phyloP scores from a whole-genome alignment of 2,329 filamentous ascomycete species.

The Exophiala xenobiotica region DNA sequence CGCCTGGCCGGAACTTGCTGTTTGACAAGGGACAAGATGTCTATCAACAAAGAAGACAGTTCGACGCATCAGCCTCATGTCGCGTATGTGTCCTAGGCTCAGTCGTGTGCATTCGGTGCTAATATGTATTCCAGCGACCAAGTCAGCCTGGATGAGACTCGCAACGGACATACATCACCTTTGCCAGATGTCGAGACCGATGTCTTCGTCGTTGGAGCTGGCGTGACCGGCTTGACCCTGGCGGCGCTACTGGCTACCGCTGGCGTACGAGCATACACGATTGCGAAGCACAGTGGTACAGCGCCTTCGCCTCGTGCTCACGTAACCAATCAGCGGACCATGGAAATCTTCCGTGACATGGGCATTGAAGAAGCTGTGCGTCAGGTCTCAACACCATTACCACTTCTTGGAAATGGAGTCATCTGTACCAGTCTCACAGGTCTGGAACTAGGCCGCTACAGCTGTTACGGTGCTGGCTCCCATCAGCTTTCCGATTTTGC shows the following conservation, averaged over 20 bases:
- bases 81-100: too few species aligned
- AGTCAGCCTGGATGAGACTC: neutral
- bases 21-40: too few species aligned
- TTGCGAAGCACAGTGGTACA: slow-evolving; percentile 6
- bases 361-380: slow-evolving; percentile 9
- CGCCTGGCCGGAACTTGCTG: too few species aligned
- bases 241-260: neutral
- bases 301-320: slow-evolving; percentile 12
- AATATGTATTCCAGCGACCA: slow-evolving; percentile 1
- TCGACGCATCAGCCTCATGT: too few species aligned
- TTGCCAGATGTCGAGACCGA: slow-evolving; percentile 6
- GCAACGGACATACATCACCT: neutral
- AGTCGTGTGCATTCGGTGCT: neutral
- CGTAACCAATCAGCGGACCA: slow-evolving; percentile 9
- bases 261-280: slow-evolving; percentile 2
- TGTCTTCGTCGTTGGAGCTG: slow-evolving; percentile 10
- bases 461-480: slow-evolving; percentile 3
- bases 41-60: too few species aligned
- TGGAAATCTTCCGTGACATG: slow-evolving; percentile 14
- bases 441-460: slow-evolving; percentile 11
- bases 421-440: slow-evolving; percentile 6
- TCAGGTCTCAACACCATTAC: neutral
- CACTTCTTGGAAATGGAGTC: neutral
- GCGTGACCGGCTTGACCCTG: slow-evolving; percentile 1
- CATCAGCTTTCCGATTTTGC: slow-evolving; percentile 4